Percentiles rank a stretch among this genome's conserved stretches.
These are phyloP conservation scores for Antrodiella citrinella DNA, from an alignment of 768 basidiomycete species.

Conservation along the genomic window DNA sequence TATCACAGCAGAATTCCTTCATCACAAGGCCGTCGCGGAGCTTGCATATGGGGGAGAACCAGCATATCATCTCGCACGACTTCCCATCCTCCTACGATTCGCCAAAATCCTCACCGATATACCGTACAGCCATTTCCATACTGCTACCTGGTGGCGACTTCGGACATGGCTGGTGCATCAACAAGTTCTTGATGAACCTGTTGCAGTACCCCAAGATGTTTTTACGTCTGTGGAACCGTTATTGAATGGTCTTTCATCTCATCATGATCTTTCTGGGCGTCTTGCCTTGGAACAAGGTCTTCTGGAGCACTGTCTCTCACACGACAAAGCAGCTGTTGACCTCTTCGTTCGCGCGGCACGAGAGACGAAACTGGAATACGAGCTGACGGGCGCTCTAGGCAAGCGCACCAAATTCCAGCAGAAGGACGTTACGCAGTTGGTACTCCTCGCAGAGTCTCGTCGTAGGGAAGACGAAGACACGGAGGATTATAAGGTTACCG, in stretches of 20 bases:
- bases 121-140: constrained; percentile 40
- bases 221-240: constrained; percentile 36
- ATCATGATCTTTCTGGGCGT: constrained; percentile 60
- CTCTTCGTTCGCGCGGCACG: constrained; percentile 72
- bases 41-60: constrained; percentile 88
- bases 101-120: constrained; percentile 60
- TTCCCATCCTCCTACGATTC: constrained; percentile 63
- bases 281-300: constrained; percentile 72
- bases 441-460: constrained; percentile 86
- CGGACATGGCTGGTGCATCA: constrained; percentile 66
- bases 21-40: constrained; percentile 60
- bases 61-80: constrained; percentile 81
- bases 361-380: constrained; percentile 75
- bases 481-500: not conserved
- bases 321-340: constrained; percentile 73
- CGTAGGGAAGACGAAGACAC: constrained; percentile 5
- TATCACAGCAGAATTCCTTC: constrained; percentile 39
- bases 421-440: constrained; percentile 78
- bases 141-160: constrained; percentile 78
- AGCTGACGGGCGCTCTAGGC: constrained; percentile 88
- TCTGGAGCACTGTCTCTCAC: constrained; percentile 63
- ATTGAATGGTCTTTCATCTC: constrained; percentile 29
- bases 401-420: constrained; percentile 93
- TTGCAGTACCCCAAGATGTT: constrained; percentile 40
- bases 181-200: constrained; percentile 79